Percentiles rank a stretch among this genome's conserved stretches.
Evolutionary conservation across 805 yeast species (phyloP).

Genomic region (Metschnikowia chrysomelidarum): DNA sequence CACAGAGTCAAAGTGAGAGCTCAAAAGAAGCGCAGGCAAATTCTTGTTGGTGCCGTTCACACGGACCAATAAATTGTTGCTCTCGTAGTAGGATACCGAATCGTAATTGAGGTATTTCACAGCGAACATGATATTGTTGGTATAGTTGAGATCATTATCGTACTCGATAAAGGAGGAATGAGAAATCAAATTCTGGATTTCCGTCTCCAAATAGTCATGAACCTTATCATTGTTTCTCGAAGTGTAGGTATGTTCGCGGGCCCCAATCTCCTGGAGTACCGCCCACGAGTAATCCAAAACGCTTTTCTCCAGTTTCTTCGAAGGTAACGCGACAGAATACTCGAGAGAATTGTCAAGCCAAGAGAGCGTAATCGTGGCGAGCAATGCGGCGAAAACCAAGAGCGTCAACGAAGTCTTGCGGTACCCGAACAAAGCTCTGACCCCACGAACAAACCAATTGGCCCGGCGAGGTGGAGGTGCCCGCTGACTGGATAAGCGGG

Average conservation of each 20-base stretch:
- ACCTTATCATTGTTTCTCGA: conserved; percentile 75
- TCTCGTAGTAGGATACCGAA: conserved; percentile 72
- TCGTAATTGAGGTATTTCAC: conserved; percentile 48
- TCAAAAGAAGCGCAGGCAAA: conserved; percentile 66
- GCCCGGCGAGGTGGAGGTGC: conserved; percentile 9
- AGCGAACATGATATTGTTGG: conserved; percentile 48
- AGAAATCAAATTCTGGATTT: conserved; percentile 31
- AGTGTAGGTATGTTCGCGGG: conserved; percentile 71
- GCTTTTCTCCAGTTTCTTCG: conserved; percentile 34
- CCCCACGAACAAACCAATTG: conserved; percentile 24
- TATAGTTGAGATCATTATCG: conserved; percentile 41
- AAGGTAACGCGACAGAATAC: conserved; percentile 43
- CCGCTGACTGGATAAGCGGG: conserved; percentile 4
- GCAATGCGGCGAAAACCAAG: conserved; percentile 48
- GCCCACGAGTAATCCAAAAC: conserved; percentile 55
- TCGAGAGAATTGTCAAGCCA: conserved; percentile 37
- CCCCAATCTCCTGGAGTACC: conserved; percentile 68
- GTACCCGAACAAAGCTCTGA: conserved; percentile 61
- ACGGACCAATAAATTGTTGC: conserved; percentile 76
- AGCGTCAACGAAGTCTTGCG: conserved; percentile 68
- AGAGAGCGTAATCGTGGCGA: conserved; percentile 39
- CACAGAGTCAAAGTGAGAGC: conserved; percentile 89
- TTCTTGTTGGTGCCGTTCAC: conserved; percentile 59
- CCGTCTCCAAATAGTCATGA: conserved; percentile 57
- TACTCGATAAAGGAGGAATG: conserved; percentile 35